A percentile compares a stretch with the other conserved stretches of the same genome.
Evolutionary conservation across 257 asterid genomes (phyloP).

Genomic region (Ilex aquifolium): DNA sequence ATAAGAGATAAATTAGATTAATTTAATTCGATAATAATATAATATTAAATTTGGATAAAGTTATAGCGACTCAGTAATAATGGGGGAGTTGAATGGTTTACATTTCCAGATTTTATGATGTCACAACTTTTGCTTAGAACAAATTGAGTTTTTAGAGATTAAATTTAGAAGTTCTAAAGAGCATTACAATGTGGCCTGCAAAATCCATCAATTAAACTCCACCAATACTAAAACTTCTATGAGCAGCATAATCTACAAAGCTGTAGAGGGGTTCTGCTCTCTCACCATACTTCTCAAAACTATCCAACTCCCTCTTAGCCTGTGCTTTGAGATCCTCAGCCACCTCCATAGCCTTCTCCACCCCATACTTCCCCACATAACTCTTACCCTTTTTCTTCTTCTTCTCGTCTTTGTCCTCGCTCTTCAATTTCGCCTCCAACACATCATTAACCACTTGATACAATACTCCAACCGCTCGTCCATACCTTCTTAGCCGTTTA

Average conservation of each 20-base stretch:
- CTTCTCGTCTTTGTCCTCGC: conserved; percentile 12
- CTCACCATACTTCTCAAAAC: conserved; percentile 71
- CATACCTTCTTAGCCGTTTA: conserved; percentile 34
- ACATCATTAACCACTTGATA: conserved; percentile 57
- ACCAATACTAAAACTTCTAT: conserved; percentile 34
- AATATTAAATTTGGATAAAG: no score
- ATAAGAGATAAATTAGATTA: no score
- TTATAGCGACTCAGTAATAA: no score
- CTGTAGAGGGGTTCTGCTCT: conserved; percentile 65
- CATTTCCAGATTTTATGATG: no score
- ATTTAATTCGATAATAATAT: no score
- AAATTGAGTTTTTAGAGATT: no score
- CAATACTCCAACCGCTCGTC: conserved; percentile 26
- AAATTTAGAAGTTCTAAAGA: no score
- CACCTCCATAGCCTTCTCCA: conserved; percentile 76
- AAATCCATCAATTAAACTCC: conserved; percentile 1
- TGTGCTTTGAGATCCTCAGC: conserved; percentile 74
- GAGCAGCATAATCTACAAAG: conserved; percentile 85
- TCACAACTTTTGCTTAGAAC: no score
- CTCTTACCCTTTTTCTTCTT: conserved; percentile 48
- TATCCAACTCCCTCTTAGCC: conserved; percentile 69
- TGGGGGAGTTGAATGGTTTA: no score
- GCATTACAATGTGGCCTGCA: no score
- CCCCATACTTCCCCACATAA: conserved; percentile 74
- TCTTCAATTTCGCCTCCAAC: conserved; percentile 37